These are phyloP conservation scores for Ceratobasidium sp. DNA, from an alignment of 1,284 basidiomycete species.

Conservation along the genomic window DNA sequence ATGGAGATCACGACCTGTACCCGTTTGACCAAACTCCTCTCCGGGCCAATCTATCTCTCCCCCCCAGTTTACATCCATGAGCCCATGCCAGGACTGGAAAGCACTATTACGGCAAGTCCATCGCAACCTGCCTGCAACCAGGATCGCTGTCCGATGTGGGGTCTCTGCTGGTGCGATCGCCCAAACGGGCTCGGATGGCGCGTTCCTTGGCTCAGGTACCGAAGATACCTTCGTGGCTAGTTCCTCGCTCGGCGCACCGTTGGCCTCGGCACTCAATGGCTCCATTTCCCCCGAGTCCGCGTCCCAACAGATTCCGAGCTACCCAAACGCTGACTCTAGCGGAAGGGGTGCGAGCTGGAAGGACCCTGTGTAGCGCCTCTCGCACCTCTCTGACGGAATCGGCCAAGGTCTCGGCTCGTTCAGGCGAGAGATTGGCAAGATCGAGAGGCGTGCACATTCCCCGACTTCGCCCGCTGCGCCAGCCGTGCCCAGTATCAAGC, in stretches of 20 bases:
- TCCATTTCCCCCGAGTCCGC: slow-evolving; percentile 70
- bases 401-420: slow-evolving; percentile 56
- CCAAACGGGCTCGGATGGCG: slow-evolving; percentile 55
- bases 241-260: slow-evolving; percentile 80
- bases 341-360: slow-evolving; percentile 51
- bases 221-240: slow-evolving; percentile 56
- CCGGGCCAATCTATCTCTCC: slow-evolving; percentile 80
- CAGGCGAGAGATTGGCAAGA: slow-evolving; percentile 51
- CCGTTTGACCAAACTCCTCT: slow-evolving; percentile 69
- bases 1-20: slow-evolving; percentile 84
- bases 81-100: slow-evolving; percentile 79
- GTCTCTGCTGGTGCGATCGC: slow-evolving; percentile 36
- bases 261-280: slow-evolving; percentile 80
- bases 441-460: slow-evolving; percentile 42
- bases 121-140: slow-evolving; percentile 67
- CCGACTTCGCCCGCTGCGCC: slow-evolving; percentile 26
- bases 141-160: background rate
- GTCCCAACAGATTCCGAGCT: slow-evolving; percentile 73
- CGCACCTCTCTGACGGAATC: slow-evolving; percentile 50
- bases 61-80: slow-evolving; percentile 84
- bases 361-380: slow-evolving; percentile 54
- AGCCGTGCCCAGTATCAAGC: slow-evolving; percentile 45
- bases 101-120: slow-evolving; percentile 77
- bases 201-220: slow-evolving; percentile 61
- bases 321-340: slow-evolving; percentile 71